A percentile compares a stretch with the other conserved stretches of the same genome.
Evolutionary conservation across 2,329 filamentous ascomycete genomes (phyloP).

Genomic region (Epicoccum sorghinum): DNA sequence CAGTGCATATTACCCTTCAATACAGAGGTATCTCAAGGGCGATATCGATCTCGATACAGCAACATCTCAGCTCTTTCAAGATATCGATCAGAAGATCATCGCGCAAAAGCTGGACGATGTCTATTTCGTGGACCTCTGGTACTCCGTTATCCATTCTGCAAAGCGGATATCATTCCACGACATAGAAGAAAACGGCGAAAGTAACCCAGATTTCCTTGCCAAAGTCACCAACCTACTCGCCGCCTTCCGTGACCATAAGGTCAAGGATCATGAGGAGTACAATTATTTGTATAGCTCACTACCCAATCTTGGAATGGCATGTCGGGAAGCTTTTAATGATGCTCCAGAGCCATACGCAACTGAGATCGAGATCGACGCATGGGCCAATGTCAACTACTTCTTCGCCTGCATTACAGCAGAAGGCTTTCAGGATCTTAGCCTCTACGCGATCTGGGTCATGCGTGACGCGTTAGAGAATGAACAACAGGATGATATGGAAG

Average conservation of each 20-base stretch:
- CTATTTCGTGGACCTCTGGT: slow-evolving; percentile 35
- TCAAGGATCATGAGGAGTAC: slow-evolving; percentile 26
- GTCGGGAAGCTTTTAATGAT: slow-evolving; percentile 42
- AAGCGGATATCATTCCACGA: slow-evolving; percentile 29
- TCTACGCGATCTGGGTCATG: slow-evolving; percentile 40
- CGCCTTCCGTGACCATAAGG: slow-evolving; percentile 33
- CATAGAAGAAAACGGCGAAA: neutral
- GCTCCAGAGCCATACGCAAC: slow-evolving; percentile 26
- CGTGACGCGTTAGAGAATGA: slow-evolving; percentile 36
- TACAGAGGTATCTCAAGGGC: slow-evolving; percentile 34
- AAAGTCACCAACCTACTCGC: slow-evolving; percentile 30
- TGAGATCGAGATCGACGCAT: slow-evolving; percentile 34
- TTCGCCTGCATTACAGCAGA: slow-evolving; percentile 31
- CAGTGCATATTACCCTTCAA: slow-evolving; percentile 27
- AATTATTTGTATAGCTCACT: slow-evolving; percentile 27
- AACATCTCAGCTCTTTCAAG: slow-evolving; percentile 23
- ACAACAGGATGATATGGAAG: slow-evolving; percentile 21
- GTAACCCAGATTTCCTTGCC: slow-evolving; percentile 14
- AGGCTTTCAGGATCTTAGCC: slow-evolving; percentile 21
- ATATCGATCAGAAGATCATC: slow-evolving; percentile 36
- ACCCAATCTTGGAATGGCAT: slow-evolving; percentile 31
- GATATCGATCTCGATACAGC: slow-evolving; percentile 21
- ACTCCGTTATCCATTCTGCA: slow-evolving; percentile 40
- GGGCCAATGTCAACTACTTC: slow-evolving; percentile 43
- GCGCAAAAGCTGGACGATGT: slow-evolving; percentile 25